Evolutionary conservation across 1,139 yeast species (phyloP).

Genomic region (Suhomyces kunorum): DNA sequence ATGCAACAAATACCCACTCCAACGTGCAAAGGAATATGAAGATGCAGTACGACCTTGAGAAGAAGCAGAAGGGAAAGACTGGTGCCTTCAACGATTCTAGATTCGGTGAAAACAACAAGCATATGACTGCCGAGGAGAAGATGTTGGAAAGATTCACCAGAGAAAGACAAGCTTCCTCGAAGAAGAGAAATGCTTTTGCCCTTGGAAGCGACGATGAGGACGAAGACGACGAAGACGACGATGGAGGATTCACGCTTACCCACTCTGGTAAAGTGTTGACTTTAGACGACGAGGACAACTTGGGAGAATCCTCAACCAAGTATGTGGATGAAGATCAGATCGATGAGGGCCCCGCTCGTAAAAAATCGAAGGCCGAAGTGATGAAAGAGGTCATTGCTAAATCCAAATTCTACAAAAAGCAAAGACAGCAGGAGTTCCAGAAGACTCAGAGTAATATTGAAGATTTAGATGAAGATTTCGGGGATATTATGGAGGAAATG

Average conservation of each 20-base stretch:
- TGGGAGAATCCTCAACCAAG: conserved; percentile 22
- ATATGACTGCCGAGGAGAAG: conserved; percentile 80
- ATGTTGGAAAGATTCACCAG: conserved; percentile 93
- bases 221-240: conserved; percentile 48
- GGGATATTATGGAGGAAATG: conserved; percentile 68
- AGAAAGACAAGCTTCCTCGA: conserved; percentile 67
- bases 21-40: conserved; percentile 74
- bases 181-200: conserved; percentile 59
- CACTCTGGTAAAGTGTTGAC: conserved; percentile 76
- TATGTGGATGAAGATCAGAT: conserved; percentile 40
- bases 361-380: conserved; percentile 89
- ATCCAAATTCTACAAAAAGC: conserved; percentile 84
- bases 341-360: conserved; percentile 47
- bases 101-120: conserved; percentile 83
- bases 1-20: conserved; percentile 57
- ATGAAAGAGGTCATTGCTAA: conserved; percentile 97
- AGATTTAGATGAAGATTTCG: conserved; percentile 77
- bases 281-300: conserved; percentile 33
- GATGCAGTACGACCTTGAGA: conserved; percentile 65
- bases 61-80: conserved; percentile 60
- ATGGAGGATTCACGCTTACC: conserved; percentile 57
- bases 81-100: conserved; percentile 86
- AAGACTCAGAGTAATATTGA: conserved; percentile 69
- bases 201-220: conserved; percentile 71
- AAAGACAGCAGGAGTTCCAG: conserved; percentile 78